Conservation (phyloP, 331 rosid species). For the Acacia concinna region DNA sequence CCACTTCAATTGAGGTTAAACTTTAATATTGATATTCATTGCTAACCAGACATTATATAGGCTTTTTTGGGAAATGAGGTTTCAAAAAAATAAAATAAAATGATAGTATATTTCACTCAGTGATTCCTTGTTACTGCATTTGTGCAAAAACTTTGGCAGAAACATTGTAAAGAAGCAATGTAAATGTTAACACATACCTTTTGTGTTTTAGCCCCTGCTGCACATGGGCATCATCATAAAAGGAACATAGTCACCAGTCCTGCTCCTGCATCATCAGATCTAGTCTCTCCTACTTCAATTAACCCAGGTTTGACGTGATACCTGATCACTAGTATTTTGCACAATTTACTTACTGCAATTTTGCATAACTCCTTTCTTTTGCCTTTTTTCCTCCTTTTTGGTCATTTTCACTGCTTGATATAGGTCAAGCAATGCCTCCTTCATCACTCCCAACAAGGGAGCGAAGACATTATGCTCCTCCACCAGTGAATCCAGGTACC, state of each 20-base stretch:
- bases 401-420: constrained; percentile 26
- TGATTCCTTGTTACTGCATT: constrained; percentile 1
- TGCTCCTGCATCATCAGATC: constrained; percentile 53
- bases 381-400: neutral
- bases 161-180: neutral
- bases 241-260: constrained; percentile 46
- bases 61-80: constrained; percentile 13
- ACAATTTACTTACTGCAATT: constrained; percentile 1
- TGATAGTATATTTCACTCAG: too few species aligned
- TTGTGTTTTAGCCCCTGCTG: constrained; percentile 46
- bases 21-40: neutral
- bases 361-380: constrained; percentile 5
- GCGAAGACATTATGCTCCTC: constrained; percentile 40
- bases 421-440: constrained; percentile 62
- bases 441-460: constrained; percentile 35
- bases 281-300: constrained; percentile 44
- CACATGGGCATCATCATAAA: constrained; percentile 45
- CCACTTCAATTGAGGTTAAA: neutral
- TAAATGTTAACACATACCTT: neutral
- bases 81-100: constrained; percentile 2
- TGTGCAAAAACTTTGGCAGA: neutral
- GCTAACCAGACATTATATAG: constrained; percentile 11
- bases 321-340: constrained; percentile 5
- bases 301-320: constrained; percentile 46
- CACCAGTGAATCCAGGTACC: constrained; percentile 56